These are phyloP conservation scores for Backusella westeae DNA, from an alignment of 192 early-diverging fungal genomes.

Conservation along the genomic window DNA sequence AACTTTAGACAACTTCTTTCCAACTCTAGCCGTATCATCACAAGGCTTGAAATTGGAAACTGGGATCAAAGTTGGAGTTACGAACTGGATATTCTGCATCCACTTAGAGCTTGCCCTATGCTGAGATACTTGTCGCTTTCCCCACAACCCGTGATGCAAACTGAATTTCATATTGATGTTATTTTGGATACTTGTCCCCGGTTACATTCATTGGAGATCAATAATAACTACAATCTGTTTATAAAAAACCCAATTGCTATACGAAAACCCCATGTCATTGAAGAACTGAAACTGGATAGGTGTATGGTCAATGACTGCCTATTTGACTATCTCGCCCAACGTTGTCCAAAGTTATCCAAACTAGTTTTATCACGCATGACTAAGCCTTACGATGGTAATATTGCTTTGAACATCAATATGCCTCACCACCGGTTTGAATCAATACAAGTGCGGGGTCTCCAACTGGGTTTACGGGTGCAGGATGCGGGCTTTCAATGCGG, in stretches of 20 bases:
- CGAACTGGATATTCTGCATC: not conserved
- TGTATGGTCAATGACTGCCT: not conserved
- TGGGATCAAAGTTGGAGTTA: slow-evolving; percentile 13
- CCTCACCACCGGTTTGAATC: slow-evolving; percentile 3
- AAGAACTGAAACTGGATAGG: not conserved
- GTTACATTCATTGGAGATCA: not conserved
- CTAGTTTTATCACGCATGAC: slow-evolving; percentile 1
- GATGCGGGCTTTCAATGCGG: slow-evolving; percentile 8
- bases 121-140: not conserved
- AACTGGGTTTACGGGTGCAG: slow-evolving; percentile 7
- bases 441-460: not conserved
- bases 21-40: not conserved
- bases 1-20: not conserved
- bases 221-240: slow-evolving; percentile 6
- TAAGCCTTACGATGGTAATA: slow-evolving; percentile 10
- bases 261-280: not conserved
- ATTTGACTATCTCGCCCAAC: not conserved
- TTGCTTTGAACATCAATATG: slow-evolving; percentile 3
- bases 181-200: not conserved
- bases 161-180: slow-evolving; percentile 9
- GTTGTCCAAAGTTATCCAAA: slow-evolving; percentile 6
- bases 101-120: not conserved
- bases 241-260: not conserved
- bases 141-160: not conserved
- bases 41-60: not conserved